Conservation (phyloP, 1,284 basidiomycete genomes). For the Wallemia hederae region DNA sequence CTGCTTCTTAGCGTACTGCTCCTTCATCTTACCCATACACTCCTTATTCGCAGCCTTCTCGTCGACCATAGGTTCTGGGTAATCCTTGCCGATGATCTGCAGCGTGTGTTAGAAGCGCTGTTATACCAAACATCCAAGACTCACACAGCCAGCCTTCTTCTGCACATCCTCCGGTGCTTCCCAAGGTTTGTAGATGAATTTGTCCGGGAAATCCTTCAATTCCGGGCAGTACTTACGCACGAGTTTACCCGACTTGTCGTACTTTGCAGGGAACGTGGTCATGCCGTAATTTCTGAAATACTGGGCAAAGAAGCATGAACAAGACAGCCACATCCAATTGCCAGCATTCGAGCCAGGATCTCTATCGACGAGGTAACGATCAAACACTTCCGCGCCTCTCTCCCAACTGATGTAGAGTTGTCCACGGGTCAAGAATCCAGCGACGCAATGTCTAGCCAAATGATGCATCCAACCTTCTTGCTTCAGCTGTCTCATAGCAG, state of each 20-base stretch:
- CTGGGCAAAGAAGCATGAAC: conserved; percentile 20
- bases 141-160: conserved; percentile 10
- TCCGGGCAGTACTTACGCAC: conserved; percentile 22
- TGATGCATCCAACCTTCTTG: conserved; percentile 24
- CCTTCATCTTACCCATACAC: conserved; percentile 14
- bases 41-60: conserved; percentile 15
- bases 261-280: conserved; percentile 19
- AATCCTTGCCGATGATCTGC: conserved; percentile 18
- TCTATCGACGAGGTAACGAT: conserved; percentile 20
- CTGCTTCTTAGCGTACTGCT: conserved; percentile 11
- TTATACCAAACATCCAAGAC: not conserved
- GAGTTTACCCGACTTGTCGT: conserved; percentile 19
- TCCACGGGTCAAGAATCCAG: conserved; percentile 24
- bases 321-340: conserved; percentile 25
- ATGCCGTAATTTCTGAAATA: conserved; percentile 14
- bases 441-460: conserved; percentile 24
- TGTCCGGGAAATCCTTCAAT: conserved; percentile 18
- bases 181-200: conserved; percentile 19
- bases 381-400: conserved; percentile 24
- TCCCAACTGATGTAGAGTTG: conserved; percentile 29
- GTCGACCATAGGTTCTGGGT: conserved; percentile 18
- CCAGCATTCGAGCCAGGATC: conserved; percentile 19
- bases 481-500: conserved; percentile 21
- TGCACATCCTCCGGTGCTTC: conserved; percentile 15
- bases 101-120: conserved; percentile 3